Base-by-base conservation (phyloP, 2,329 filamentous ascomycete species). In the Calonectria henricotiae region DNA sequence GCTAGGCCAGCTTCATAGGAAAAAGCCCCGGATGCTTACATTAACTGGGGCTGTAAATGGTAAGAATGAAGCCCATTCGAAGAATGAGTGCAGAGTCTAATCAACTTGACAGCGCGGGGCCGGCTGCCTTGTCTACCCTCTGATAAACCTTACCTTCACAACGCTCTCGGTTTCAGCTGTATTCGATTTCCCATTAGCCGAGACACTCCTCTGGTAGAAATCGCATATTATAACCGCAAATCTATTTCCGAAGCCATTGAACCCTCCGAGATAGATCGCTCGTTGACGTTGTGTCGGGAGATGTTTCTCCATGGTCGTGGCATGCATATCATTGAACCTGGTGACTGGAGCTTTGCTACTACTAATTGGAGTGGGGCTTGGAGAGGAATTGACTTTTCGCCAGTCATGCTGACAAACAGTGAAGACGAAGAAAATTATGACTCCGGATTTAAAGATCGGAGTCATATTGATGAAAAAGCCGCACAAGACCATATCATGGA, bases 301-400 rank as follows among this genome's bases (percentile, higher is more conserved):
- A 12, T 71, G 6, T 46, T 68, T 0, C 30, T 44, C 3, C 9
- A 17, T 1, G 44, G 49, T 0, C 69, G 69, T 17, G 27, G 37
- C 23, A 71, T 71, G 69, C 35, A 63, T 2, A 69, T 68, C 4
- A 66, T 67, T 4, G 69, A 71, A 3, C 62, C 67, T 0, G 35
- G 49, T 0, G 62, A 71, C 1, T 60, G 55, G 1, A 43, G 62
- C 0, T 71, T 69, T 5, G 55, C 30, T n/a, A 44, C 41, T 12
- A 69, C 69, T 0, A 69, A 71, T 12, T 69, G 69, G 69, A 46
- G 67, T 2, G 62, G 47, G 17, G 51, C 47, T 11, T 71, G 69
- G 69, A 49, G 66, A 15, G 62, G 47, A 0, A 71, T 69, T 7
- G 41, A 71, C 47, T 67, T 69, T 11, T 46, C 62, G 11, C 43